phyloP scores from a whole-genome alignment of 805 yeast genomes.

The Cyberlindnera amylophila region DNA sequence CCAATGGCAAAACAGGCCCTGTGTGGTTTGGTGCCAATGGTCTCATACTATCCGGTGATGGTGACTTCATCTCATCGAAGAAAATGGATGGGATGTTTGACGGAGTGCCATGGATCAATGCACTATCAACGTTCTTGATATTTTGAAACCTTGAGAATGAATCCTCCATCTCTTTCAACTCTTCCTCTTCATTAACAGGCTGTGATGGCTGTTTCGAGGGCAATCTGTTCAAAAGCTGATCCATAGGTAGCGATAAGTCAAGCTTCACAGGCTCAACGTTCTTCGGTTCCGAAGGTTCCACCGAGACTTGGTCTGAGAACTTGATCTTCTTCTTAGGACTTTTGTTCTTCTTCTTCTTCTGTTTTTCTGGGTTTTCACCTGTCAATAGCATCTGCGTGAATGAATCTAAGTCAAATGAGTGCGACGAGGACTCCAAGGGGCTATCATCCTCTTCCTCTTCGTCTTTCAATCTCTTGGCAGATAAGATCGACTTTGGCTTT shows the following conservation, averaged over 20 bases:
- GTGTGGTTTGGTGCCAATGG: slow-evolving; percentile 30
- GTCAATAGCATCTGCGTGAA: slow-evolving; percentile 82
- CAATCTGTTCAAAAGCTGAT: slow-evolving; percentile 54
- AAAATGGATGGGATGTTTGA: slow-evolving; percentile 43
- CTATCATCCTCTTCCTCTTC: slow-evolving; percentile 14
- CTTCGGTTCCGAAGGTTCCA: slow-evolving; percentile 16
- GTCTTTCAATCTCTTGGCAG: slow-evolving; percentile 48
- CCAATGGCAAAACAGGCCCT: slow-evolving; percentile 17
- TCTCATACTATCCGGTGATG: slow-evolving; percentile 24
- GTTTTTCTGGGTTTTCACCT: slow-evolving; percentile 59
- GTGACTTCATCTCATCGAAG: slow-evolving; percentile 25
- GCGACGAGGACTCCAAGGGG: slow-evolving; percentile 1
- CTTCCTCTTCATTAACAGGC: slow-evolving; percentile 66
- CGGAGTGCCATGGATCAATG: slow-evolving; percentile 67
- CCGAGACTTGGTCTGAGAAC: slow-evolving; percentile 58
- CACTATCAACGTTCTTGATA: slow-evolving; percentile 71
- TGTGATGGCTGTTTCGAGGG: slow-evolving; percentile 39
- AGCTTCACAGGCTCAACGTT: slow-evolving; percentile 30
- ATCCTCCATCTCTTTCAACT: slow-evolving; percentile 68
- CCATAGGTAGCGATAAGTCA: slow-evolving; percentile 74
- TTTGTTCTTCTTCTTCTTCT: slow-evolving; percentile 32
- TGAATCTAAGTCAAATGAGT: slow-evolving; percentile 72
- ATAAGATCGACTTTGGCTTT: slow-evolving; percentile 72
- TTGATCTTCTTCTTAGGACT: slow-evolving; percentile 54
- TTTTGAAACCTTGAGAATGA: slow-evolving; percentile 72